phyloP scores from a whole-genome alignment of 441 rosid genomes.

The Adansonia madagascariensis region DNA sequence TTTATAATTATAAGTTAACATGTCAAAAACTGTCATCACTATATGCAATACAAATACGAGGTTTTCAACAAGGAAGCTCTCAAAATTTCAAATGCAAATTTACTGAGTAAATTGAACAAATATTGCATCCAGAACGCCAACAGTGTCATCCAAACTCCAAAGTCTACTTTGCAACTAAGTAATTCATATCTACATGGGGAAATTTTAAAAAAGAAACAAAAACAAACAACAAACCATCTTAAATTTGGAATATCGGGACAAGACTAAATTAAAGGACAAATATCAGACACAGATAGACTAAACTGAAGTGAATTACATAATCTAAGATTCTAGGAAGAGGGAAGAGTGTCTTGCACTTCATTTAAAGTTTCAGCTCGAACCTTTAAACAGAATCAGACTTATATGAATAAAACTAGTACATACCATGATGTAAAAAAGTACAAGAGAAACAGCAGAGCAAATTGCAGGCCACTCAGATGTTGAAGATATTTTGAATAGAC shows the following conservation, averaged over 20 bases:
- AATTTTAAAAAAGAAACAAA: neutral
- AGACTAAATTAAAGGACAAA: constrained; percentile 6
- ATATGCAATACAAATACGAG: neutral
- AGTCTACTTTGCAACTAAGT: neutral
- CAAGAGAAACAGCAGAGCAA: constrained; percentile 76
- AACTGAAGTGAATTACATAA: constrained; percentile 3
- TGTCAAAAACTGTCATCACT: neutral
- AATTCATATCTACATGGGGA: neutral
- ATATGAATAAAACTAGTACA: constrained; percentile 27
- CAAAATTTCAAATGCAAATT: constrained; percentile 1
- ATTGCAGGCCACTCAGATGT: constrained; percentile 77
- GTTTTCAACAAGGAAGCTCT: neutral
- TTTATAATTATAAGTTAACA: neutral
- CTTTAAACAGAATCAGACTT: constrained; percentile 16
- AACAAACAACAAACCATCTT: constrained; percentile 1
- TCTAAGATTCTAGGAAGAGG: constrained; percentile 9
- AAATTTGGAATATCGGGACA: constrained; percentile 3
- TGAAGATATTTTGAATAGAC: constrained; percentile 77
- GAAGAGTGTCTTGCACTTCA: neutral
- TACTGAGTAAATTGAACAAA: neutral
- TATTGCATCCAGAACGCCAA: neutral
- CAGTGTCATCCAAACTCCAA: constrained; percentile 1
- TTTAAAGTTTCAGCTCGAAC: constrained; percentile 17
- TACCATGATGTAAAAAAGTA: constrained; percentile 88
- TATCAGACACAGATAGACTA: constrained; percentile 8